phyloP scores from a whole-genome alignment of 2,329 filamentous ascomycete genomes.

The Curvularia spicifera region DNA sequence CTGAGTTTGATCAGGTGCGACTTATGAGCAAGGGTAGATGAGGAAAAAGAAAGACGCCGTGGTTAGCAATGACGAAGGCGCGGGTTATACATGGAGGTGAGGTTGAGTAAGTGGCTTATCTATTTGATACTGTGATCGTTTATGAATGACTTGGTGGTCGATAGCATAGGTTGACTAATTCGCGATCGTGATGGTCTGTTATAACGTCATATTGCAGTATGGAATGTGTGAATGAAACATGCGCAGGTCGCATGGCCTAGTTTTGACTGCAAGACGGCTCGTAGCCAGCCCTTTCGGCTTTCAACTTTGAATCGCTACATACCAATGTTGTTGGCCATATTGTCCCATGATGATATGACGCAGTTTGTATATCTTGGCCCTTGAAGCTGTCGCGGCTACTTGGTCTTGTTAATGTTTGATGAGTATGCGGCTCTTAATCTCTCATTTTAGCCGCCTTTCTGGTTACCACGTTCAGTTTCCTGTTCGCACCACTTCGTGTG shows the following conservation, averaged over 20 bases:
- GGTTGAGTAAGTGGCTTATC: background rate
- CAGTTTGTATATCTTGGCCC: background rate
- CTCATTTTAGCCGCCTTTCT: background rate
- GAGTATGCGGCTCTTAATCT: background rate
- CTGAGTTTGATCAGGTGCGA: background rate
- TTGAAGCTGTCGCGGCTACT: background rate
- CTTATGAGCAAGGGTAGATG: background rate
- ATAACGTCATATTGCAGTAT: background rate
- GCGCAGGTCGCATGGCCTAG: background rate
- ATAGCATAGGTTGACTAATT: background rate
- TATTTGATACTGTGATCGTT: background rate
- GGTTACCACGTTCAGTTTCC: background rate
- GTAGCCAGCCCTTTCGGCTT: background rate
- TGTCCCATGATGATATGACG: background rate
- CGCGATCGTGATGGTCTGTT: background rate
- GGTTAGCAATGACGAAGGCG: background rate
- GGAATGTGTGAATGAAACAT: background rate
- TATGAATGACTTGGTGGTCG: background rate
- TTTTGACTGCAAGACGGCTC: background rate
- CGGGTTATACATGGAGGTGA: background rate
- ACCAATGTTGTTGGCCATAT: too few relatives aligned
- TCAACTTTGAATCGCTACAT: background rate
- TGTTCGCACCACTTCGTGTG: background rate
- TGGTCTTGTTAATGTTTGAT: background rate
- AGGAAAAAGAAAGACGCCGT: background rate